phyloP scores from a whole-genome alignment of 2,329 filamentous ascomycete species.

The Gyromitra esculenta region DNA sequence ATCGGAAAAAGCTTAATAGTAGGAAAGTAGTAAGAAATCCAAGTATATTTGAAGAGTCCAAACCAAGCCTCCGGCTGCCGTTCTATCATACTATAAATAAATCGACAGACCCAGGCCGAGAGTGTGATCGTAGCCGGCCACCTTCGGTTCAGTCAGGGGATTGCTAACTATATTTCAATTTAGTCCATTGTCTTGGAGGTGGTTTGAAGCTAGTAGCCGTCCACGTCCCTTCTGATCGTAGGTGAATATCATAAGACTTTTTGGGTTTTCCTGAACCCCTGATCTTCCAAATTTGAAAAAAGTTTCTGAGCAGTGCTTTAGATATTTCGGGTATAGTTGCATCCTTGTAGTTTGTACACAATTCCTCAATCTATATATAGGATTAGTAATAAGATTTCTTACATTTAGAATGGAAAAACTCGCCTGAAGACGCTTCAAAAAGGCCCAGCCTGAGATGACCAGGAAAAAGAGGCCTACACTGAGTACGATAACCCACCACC shows the following conservation, averaged over 20 bases:
- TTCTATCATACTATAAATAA: too few relatives aligned
- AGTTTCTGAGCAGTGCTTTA: not conserved
- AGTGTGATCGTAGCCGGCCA: too few relatives aligned
- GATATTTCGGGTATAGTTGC: not conserved
- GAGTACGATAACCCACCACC: conserved; percentile 18
- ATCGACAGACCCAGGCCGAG: too few relatives aligned
- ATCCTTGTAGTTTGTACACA: not conserved
- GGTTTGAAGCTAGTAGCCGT: not conserved
- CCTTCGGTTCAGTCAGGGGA: too few relatives aligned
- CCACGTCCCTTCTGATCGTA: not conserved
- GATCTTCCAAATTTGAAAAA: not conserved
- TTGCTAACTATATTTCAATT: conserved; percentile 6
- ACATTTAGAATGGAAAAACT: not conserved
- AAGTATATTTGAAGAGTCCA: too few relatives aligned
- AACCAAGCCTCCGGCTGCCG: too few relatives aligned
- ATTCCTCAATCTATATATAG: not conserved
- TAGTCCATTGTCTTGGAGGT: conserved; percentile 19
- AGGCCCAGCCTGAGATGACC: not conserved
- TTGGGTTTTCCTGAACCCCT: not conserved
- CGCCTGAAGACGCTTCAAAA: not conserved
- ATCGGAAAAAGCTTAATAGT: too few relatives aligned
- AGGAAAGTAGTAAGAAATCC: too few relatives aligned
- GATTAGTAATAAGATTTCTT: not conserved
- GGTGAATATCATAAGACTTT: not conserved
- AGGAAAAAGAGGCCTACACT: not conserved